These are phyloP conservation scores for Lipomyces orientalis DNA, from an alignment of 805 yeast genomes.

Conservation along the genomic window DNA sequence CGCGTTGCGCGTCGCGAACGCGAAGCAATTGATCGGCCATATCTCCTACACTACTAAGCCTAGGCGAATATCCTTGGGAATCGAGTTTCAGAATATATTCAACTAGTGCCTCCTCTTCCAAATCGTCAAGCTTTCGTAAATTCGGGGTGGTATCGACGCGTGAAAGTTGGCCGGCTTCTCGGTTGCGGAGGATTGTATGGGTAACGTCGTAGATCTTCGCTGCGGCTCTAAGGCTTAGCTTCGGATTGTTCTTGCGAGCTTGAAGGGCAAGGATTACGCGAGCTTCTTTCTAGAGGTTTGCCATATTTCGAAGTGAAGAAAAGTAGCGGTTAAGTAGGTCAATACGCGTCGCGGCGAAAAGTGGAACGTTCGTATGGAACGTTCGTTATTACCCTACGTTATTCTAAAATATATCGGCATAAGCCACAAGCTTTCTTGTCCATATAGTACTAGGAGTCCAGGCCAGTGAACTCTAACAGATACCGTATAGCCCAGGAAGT, in stretches of 20 bases:
- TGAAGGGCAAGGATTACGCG: background rate
- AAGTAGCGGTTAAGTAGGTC: background rate
- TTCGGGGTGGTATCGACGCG: background rate
- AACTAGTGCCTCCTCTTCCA: background rate
- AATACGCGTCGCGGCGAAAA: background rate
- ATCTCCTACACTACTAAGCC: constrained; percentile 9
- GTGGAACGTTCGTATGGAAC: too few relatives aligned
- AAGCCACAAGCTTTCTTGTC: too few relatives aligned
- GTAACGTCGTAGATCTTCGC: background rate
- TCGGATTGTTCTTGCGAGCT: background rate
- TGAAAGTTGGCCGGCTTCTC: background rate
- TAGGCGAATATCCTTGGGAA: constrained; percentile 16
- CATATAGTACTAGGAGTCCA: too few relatives aligned
- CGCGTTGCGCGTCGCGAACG: background rate
- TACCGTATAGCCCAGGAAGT: constrained; percentile 15
- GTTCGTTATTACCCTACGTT: too few relatives aligned
- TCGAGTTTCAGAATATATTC: constrained; percentile 3
- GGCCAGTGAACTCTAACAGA: too few relatives aligned
- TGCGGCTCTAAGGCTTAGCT: background rate
- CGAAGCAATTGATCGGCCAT: constrained; percentile 4
- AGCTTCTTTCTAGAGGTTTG: background rate
- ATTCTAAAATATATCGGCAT: too few relatives aligned
- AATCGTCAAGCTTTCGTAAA: background rate
- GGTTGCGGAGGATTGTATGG: background rate
- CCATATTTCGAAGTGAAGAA: background rate